Conservation (phyloP, 352 stramenopile genomes). For the Phytophthora pinifolia region DNA sequence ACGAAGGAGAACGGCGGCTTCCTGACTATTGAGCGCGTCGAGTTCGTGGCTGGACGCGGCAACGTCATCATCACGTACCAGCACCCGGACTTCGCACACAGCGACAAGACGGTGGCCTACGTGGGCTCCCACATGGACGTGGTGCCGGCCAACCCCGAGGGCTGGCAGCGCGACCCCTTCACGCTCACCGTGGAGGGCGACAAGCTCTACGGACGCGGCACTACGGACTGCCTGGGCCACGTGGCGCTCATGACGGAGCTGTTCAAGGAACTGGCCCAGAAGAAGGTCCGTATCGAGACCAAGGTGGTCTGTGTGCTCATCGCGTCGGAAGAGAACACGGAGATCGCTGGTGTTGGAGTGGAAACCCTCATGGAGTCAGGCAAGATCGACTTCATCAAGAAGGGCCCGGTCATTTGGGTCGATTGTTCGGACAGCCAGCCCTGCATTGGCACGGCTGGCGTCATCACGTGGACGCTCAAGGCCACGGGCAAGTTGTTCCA, state of each 20-base stretch:
- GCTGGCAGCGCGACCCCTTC: slow-evolving; percentile 88
- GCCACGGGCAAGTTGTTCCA: slow-evolving; percentile 91
- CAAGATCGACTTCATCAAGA: slow-evolving; percentile 92
- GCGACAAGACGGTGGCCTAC: slow-evolving; percentile 78
- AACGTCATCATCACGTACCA: slow-evolving; percentile 92
- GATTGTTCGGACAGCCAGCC: slow-evolving; percentile 90
- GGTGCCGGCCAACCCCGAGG: slow-evolving; percentile 88
- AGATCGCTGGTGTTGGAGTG: slow-evolving; percentile 81
- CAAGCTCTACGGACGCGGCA: slow-evolving; percentile 90
- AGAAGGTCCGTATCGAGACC: slow-evolving; percentile 55
- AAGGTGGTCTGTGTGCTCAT: slow-evolving; percentile 89
- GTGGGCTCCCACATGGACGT: slow-evolving; percentile 92
- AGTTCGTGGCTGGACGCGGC: slow-evolving; percentile 78
- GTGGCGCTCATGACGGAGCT: slow-evolving; percentile 89
- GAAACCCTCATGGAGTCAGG: slow-evolving; percentile 84
- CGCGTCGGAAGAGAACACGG: slow-evolving; percentile 80
- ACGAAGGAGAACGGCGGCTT: slow-evolving; percentile 74
- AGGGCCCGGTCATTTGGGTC: slow-evolving; percentile 90
- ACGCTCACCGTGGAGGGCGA: slow-evolving; percentile 86
- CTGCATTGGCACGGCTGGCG: slow-evolving; percentile 88
- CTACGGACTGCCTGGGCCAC: slow-evolving; percentile 91
- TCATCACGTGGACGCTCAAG: slow-evolving; percentile 88
- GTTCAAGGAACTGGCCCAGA: slow-evolving; percentile 73
- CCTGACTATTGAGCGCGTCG: slow-evolving; percentile 68
- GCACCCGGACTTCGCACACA: slow-evolving; percentile 46